Evolutionary conservation across 305 asterid genomes (phyloP).

Genomic region (Fraxinus baroniana): DNA sequence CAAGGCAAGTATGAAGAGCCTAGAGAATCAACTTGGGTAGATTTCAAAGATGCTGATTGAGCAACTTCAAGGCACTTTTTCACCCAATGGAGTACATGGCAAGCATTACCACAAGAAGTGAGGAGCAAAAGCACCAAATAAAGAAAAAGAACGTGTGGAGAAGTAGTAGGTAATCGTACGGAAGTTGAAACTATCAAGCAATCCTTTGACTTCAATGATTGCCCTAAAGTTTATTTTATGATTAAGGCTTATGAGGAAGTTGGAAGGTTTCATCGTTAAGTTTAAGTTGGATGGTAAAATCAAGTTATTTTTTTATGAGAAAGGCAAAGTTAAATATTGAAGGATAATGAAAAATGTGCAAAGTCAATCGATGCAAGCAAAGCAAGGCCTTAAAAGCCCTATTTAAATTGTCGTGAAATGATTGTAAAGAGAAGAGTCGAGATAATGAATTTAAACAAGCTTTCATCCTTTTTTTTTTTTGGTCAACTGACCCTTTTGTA

Average conservation of each 20-base stretch:
- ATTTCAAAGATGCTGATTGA: neutral
- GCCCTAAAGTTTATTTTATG: neutral
- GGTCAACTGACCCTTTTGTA: no score
- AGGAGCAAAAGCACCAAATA: neutral
- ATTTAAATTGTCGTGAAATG: neutral
- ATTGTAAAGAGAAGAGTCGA: neutral
- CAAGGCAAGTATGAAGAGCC: neutral
- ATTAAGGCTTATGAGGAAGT: no score
- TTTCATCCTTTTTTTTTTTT: no score
- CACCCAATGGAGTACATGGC: neutral
- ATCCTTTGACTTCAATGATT: neutral
- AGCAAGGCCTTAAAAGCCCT: neutral
- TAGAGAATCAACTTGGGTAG: neutral
- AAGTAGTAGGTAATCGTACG: neutral
- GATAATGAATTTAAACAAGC: no score
- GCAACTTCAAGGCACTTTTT: neutral
- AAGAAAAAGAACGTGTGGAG: neutral
- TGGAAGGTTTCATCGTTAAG: no score
- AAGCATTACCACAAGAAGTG: neutral
- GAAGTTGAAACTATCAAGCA: neutral
- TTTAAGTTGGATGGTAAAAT: no score
- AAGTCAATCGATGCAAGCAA: neutral
- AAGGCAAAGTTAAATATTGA: neutral
- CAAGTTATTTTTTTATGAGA: neutral
- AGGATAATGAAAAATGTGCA: neutral